phyloP scores from a whole-genome alignment of 192 early-diverging fungal species.

The Chytriomyces sp. region DNA sequence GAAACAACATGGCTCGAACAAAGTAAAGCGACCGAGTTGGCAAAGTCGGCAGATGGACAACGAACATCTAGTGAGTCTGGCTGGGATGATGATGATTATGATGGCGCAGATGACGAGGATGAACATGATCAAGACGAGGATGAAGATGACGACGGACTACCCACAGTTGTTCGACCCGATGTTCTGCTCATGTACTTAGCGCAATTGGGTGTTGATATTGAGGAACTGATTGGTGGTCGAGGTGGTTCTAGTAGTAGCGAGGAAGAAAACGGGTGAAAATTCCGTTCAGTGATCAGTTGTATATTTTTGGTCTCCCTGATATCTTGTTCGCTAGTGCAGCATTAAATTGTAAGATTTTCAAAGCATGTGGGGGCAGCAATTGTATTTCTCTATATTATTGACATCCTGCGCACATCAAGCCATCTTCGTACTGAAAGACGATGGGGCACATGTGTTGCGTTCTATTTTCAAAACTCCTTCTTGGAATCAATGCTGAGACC shows the following conservation, averaged over 20 bases:
- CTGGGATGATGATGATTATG: background rate
- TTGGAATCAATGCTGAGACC: constrained; percentile 94
- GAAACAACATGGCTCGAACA: constrained; percentile 2
- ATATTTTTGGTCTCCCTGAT: too few relatives aligned
- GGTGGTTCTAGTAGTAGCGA: background rate
- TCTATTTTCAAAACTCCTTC: constrained; percentile 68
- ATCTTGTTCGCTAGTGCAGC: too few relatives aligned
- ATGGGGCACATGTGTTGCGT: background rate
- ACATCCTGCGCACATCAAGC: background rate
- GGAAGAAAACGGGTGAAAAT: background rate
- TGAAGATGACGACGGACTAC: background rate
- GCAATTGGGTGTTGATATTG: constrained; percentile 5
- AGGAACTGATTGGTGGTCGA: constrained; percentile 1
- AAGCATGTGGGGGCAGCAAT: background rate
- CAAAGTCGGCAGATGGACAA: background rate
- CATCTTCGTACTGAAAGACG: background rate
- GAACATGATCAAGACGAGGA: background rate
- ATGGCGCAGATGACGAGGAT: constrained; percentile 1
- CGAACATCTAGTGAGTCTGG: too few relatives aligned
- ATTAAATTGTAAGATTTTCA: too few relatives aligned
- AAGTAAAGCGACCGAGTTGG: background rate
- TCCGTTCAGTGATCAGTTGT: too few relatives aligned
- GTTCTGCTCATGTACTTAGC: constrained; percentile 8
- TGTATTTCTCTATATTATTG: background rate
- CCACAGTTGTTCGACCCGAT: background rate